Conservation (phyloP, 2,329 filamentous ascomycete genomes). For the Annulohypoxylon truncatum region DNA sequence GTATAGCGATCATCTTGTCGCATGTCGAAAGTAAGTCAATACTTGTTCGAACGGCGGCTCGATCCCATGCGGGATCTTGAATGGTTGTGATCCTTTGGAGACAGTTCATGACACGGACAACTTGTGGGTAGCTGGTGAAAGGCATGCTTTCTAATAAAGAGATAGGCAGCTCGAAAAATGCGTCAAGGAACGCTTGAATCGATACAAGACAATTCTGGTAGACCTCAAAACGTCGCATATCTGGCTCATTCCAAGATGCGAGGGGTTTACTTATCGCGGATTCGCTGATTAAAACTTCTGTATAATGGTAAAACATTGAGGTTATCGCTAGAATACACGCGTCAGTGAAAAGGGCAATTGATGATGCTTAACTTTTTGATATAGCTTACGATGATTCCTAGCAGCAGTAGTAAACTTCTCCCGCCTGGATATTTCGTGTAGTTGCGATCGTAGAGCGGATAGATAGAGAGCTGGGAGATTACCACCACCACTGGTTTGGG, state of each 20-base stretch:
- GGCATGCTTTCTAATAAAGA: conserved; percentile 49
- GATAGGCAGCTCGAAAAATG: conserved; percentile 49
- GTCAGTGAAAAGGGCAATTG: not conserved
- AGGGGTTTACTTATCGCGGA: conserved; percentile 23
- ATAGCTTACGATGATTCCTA: conserved; percentile 22
- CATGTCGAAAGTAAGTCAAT: conserved; percentile 50
- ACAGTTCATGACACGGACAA: conserved; percentile 50
- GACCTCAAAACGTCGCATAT: conserved; percentile 30
- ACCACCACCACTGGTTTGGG: not conserved
- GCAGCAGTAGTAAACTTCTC: conserved; percentile 8
- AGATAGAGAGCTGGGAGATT: conserved; percentile 14
- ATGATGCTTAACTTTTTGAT: not conserved
- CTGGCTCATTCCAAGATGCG: conserved; percentile 21
- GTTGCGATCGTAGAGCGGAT: conserved; percentile 23
- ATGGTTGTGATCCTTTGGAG: conserved; percentile 51
- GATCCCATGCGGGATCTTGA: conserved; percentile 56
- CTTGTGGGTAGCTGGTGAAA: conserved; percentile 51
- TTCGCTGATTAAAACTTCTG: conserved; percentile 33
- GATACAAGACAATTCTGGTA: conserved; percentile 45
- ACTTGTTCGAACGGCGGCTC: conserved; percentile 46
- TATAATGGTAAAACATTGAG: conserved; percentile 24
- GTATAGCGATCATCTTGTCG: conserved; percentile 27
- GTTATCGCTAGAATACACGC: conserved; percentile 18
- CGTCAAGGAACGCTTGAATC: conserved; percentile 48
- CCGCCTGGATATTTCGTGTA: conserved; percentile 20